A percentile compares a stretch with the other conserved stretches of the same genome.
Conservation (phyloP, 371 early-diverging fungal species). For the Saksenaea oblongispora region DNA sequence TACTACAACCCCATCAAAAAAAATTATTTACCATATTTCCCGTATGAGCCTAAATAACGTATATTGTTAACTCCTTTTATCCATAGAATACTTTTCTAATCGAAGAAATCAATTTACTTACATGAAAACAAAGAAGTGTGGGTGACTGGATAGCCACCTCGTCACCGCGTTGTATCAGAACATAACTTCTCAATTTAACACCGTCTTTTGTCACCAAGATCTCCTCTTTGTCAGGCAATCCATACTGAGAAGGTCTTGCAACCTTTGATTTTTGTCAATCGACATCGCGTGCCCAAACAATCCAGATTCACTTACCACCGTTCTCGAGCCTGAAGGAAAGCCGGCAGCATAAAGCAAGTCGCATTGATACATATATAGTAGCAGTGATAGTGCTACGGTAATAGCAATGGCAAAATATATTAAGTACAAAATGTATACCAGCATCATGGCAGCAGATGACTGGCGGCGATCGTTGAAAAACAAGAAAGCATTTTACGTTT, state of each 20-base stretch:
- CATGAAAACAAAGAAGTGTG: conserved; percentile 86
- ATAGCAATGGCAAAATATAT: conserved; percentile 15
- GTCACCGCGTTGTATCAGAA: conserved; percentile 64
- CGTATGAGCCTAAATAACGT: conserved; percentile 77
- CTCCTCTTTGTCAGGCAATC: conserved; percentile 76
- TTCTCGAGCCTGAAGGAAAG: conserved; percentile 48
- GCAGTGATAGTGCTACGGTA: conserved; percentile 42
- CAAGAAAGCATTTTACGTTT: background rate
- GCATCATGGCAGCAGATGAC: background rate
- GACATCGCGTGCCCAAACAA: background rate
- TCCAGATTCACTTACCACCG: conserved; percentile 25
- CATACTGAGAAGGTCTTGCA: conserved; percentile 71
- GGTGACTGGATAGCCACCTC: conserved; percentile 63
- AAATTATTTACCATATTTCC: conserved; percentile 81
- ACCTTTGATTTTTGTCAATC: conserved; percentile 29
- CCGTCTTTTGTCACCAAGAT: conserved; percentile 81
- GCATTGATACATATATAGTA: conserved; percentile 71
- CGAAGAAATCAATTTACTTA: conserved; percentile 24
- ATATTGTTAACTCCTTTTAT: background rate
- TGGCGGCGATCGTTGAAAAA: background rate
- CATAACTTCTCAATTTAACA: conserved; percentile 75
- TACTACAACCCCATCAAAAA: background rate
- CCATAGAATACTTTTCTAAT: background rate
- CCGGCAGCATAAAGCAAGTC: conserved; percentile 46
- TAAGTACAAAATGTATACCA: conserved; percentile 15